Conservation (phyloP, 441 rosid genomes). For the Syzygium syzygioides region DNA sequence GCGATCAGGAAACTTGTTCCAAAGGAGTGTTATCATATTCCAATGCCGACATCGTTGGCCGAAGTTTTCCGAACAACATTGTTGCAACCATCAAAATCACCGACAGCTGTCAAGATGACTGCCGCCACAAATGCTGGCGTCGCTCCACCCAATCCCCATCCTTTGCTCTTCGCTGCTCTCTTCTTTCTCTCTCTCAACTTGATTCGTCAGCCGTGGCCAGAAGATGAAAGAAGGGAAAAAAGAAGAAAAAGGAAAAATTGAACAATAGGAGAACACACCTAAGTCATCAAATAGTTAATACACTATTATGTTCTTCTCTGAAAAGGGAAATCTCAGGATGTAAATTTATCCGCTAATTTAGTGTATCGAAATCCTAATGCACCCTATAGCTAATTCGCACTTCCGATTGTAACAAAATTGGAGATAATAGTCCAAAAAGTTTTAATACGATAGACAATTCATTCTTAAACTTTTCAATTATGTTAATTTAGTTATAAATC, state of each 20-base stretch:
- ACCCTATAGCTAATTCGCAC: neutral
- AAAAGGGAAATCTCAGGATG: neutral
- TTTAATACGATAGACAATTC: neutral
- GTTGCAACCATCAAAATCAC: no score
- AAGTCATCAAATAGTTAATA: neutral
- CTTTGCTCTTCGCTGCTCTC: neutral
- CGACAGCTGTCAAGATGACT: no score
- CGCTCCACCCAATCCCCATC: no score
- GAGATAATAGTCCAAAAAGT: neutral
- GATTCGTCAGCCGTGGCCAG: neutral
- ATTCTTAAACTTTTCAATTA: neutral
- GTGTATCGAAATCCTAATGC: neutral
- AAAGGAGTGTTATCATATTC: neutral
- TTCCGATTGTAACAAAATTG: neutral
- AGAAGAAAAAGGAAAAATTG: neutral
- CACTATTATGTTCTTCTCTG: neutral
- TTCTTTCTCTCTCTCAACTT: neutral
- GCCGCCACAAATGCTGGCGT: no score
- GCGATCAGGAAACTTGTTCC: neutral
- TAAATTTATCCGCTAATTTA: neutral
- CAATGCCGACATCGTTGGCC: neutral
- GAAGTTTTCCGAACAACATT: neutral
- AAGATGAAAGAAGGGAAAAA: neutral
- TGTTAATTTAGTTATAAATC: neutral
- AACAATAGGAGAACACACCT: neutral